Percentiles rank a stretch among this genome's conserved stretches.
Evolutionary conservation across 1,284 basidiomycete genomes (phyloP).

Genomic region (Singerocomus inundabilis): DNA sequence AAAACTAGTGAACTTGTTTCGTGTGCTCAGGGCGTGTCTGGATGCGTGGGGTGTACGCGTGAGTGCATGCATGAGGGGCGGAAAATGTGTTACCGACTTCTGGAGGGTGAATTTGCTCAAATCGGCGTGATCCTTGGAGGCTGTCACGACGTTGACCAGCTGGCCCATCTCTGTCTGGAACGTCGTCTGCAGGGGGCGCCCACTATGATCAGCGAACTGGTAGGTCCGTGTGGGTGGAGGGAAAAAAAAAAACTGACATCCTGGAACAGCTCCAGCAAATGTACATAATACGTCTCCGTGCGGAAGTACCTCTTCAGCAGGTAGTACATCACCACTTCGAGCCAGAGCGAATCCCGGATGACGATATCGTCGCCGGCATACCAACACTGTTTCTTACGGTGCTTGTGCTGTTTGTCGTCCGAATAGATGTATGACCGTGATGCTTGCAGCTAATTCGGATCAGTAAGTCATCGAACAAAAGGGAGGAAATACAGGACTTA

Average conservation of each 20-base stretch:
- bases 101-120: slow-evolving; percentile 82
- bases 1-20: slow-evolving; percentile 97
- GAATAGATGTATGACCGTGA: too few relatives aligned
- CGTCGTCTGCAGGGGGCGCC: slow-evolving; percentile 57
- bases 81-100: slow-evolving; percentile 48
- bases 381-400: too few relatives aligned
- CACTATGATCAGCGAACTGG: neutral
- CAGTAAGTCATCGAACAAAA: too few relatives aligned
- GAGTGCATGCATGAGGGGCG: neutral
- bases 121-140: slow-evolving; percentile 86
- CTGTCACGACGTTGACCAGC: slow-evolving; percentile 91
- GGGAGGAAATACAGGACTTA: too few relatives aligned
- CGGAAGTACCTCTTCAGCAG: slow-evolving; percentile 90
- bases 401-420: too few relatives aligned
- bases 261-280: slow-evolving; percentile 88
- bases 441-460: too few relatives aligned
- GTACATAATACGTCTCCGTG: slow-evolving; percentile 76
- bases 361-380: slow-evolving; percentile 73
- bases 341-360: slow-evolving; percentile 95
- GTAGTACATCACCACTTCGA: slow-evolving; percentile 89
- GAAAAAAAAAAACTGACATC: slow-evolving; percentile 50
- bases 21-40: slow-evolving; percentile 88
- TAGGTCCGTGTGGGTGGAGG: neutral
- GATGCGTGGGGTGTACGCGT: neutral
- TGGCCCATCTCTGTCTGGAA: slow-evolving; percentile 96